Percentiles rank a stretch among this genome's conserved stretches.
These are phyloP conservation scores for Phyllosticta paracitricarpa DNA, from an alignment of 2,329 filamentous ascomycete genomes.

Conservation along the genomic window DNA sequence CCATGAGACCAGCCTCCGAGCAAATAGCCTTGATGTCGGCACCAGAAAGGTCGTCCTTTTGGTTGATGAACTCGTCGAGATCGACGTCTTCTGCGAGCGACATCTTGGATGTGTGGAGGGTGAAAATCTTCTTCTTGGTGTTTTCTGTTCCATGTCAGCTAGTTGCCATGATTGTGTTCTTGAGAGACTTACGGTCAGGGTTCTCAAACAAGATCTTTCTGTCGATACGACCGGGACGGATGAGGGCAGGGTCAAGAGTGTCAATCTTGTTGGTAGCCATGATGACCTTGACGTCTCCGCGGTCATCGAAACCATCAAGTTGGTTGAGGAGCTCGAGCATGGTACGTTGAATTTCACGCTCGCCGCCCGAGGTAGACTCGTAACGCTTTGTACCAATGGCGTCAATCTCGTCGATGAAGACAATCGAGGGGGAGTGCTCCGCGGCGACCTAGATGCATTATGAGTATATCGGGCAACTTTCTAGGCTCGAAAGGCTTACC, in stretches of 20 bases:
- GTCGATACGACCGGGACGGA: constrained; percentile 94
- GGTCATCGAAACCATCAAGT: constrained; percentile 96
- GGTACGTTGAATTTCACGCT: constrained; percentile 93
- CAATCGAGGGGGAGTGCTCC: constrained; percentile 91
- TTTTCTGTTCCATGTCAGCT: constrained; percentile 62
- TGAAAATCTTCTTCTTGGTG: constrained; percentile 97
- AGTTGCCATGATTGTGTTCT: background rate
- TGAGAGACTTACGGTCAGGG: constrained; percentile 48
- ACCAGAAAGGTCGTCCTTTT: constrained; percentile 95
- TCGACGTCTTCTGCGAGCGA: constrained; percentile 94
- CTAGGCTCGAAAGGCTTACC: constrained; percentile 12
- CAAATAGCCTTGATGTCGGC: constrained; percentile 99
- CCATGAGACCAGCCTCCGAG: constrained; percentile 91
- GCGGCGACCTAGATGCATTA: constrained; percentile 53
- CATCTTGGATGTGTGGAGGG: constrained; percentile 98
- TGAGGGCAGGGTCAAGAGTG: constrained; percentile 87
- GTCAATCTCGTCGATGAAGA: constrained; percentile 99
- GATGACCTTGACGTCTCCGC: constrained; percentile 97
- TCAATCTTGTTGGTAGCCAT: constrained; percentile 99
- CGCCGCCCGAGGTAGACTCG: constrained; percentile 91
- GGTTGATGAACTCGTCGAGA: constrained; percentile 93
- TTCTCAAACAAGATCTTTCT: constrained; percentile 84
- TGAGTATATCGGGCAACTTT: background rate
- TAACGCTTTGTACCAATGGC: constrained; percentile 98
- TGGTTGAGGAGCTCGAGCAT: constrained; percentile 98